Evolutionary conservation across 1,139 yeast species (phyloP).

Genomic region (Candida smagusa): DNA sequence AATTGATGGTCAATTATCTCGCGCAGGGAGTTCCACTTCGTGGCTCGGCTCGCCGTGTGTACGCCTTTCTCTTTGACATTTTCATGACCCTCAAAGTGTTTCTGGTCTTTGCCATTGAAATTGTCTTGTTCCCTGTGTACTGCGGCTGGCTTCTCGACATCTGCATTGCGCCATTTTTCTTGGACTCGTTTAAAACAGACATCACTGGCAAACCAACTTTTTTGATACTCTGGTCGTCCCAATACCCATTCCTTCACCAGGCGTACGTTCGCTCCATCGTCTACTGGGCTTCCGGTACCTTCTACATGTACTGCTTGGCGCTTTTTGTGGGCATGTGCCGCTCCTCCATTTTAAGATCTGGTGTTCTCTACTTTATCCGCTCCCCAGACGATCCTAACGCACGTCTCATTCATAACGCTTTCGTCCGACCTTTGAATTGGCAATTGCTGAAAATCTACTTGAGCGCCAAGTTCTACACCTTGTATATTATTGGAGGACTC

Average conservation of each 20-base stretch:
- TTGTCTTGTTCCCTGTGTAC: conserved; percentile 77
- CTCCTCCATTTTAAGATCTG: conserved; percentile 70
- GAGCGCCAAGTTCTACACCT: conserved; percentile 74
- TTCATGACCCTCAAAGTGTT: conserved; percentile 66
- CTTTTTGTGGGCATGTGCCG: conserved; percentile 83
- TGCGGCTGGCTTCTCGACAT: conserved; percentile 81
- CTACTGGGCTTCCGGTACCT: conserved; percentile 78
- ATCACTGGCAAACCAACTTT: conserved; percentile 7
- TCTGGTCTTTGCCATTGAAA: conserved; percentile 70
- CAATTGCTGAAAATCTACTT: conserved; percentile 74
- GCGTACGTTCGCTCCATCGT: conserved; percentile 15
- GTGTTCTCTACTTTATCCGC: conserved; percentile 85
- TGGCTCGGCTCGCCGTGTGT: conserved; percentile 49
- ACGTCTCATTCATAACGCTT: conserved; percentile 82
- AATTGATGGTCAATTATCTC: conserved; percentile 33
- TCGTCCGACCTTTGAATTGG: conserved; percentile 67
- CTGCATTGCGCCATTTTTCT: conserved; percentile 57
- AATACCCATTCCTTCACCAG: conserved; percentile 18
- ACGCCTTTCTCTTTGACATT: conserved; percentile 52
- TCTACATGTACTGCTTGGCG: conserved; percentile 86
- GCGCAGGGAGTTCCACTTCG: conserved; percentile 41
- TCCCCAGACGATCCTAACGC: conserved; percentile 95
- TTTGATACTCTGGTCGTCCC: conserved; percentile 25
- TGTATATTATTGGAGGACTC: conserved; percentile 70
- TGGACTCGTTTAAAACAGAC: conserved; percentile 8